Base-by-base conservation (phyloP, 192 early-diverging fungal species). In the Backusella mclennaniae region DNA sequence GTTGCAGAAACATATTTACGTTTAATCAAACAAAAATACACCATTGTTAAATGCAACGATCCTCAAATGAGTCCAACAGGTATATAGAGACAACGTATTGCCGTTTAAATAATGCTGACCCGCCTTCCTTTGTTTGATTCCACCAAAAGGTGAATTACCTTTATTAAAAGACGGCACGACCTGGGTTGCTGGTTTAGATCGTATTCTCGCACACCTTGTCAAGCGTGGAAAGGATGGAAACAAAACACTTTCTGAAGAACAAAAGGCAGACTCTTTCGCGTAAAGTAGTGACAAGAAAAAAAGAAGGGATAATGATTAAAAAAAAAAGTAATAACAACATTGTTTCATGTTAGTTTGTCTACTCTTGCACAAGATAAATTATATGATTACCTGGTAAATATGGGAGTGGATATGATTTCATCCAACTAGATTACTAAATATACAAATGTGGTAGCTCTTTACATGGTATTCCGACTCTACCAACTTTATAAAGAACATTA, bases 401-500 rank as follows among this genome's bases (percentile, higher is more conserved):
- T 41, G 8, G 35, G 9, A 35, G 15, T 69, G 7, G 35, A 46
- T 9, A 56, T 44, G 12, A 53, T 9, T 33, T 2, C 33, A 33
- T 33, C 2, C 3, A 2, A 63, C 4, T n/a, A 36, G 6, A 68
- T 70, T 73, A 31, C 26, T 53, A 78, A 42, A 3, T 44, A 17
- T 44, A 21, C 11, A 2, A 33, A 8, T 59, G 0, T 23, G 0
- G 7, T 56, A 84, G 86, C 80, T 97, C 29, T 96, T 91, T 73
- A 93, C 88, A 39, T 95, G 93, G 92, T 98, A 92, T 72, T 78
- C 94, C 7, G 96, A 96, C 59, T 78, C 87, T 5, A 90, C 93
- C 35, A 97, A 98, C 82, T 96, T 92, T 86, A 81, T 84, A 31
- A 88, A 93, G 19, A 84, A 83, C 15, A 94, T 92, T 38, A 88